Percentiles rank a stretch among this genome's conserved stretches.
These are phyloP conservation scores for Saturnispora gosingensis DNA, from an alignment of 805 yeast species.

Conservation along the genomic window DNA sequence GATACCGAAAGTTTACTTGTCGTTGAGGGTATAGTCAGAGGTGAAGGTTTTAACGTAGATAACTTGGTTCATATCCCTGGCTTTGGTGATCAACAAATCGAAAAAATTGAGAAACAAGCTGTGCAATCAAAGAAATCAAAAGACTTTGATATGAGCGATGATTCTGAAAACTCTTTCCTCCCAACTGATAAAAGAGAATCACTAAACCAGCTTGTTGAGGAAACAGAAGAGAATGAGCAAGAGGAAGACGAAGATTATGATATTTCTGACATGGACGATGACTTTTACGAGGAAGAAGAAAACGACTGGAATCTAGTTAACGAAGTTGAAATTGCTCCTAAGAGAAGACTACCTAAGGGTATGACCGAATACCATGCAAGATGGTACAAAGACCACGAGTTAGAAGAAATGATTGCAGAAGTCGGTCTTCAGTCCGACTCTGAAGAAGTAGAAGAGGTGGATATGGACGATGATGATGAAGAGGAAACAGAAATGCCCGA, in stretches of 20 bases:
- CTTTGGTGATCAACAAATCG: slow-evolving; percentile 78
- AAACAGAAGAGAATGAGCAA: slow-evolving; percentile 28
- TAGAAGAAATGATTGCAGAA: slow-evolving; percentile 31
- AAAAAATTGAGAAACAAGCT: slow-evolving; percentile 46
- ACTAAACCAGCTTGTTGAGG: slow-evolving; percentile 31
- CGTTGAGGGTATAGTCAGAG: slow-evolving; percentile 81
- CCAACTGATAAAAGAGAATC: slow-evolving; percentile 25
- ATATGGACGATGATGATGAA: slow-evolving; percentile 20
- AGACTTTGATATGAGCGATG: slow-evolving; percentile 31
- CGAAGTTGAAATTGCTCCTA: slow-evolving; percentile 12
- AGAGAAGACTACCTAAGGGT: slow-evolving; percentile 51
- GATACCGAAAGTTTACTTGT: slow-evolving; percentile 35
- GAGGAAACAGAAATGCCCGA: slow-evolving; percentile 1
- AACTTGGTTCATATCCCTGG: slow-evolving; percentile 82
- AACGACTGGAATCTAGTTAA: slow-evolving; percentile 18
- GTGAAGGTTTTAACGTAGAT: slow-evolving; percentile 71
- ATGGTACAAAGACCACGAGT: slow-evolving; percentile 62
- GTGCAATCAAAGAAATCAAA: slow-evolving; percentile 11
- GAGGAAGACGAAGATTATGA: slow-evolving; percentile 30
- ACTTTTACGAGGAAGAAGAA: slow-evolving; percentile 14
- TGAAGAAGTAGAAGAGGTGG: slow-evolving; percentile 32
- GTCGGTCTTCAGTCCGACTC: slow-evolving; percentile 29
- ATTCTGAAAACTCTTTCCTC: slow-evolving; percentile 49
- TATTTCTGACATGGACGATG: slow-evolving; percentile 22
- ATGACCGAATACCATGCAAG: slow-evolving; percentile 69